These are phyloP conservation scores for Sherardia arvensis DNA, from an alignment of 257 asterid genomes.

Conservation along the genomic window DNA sequence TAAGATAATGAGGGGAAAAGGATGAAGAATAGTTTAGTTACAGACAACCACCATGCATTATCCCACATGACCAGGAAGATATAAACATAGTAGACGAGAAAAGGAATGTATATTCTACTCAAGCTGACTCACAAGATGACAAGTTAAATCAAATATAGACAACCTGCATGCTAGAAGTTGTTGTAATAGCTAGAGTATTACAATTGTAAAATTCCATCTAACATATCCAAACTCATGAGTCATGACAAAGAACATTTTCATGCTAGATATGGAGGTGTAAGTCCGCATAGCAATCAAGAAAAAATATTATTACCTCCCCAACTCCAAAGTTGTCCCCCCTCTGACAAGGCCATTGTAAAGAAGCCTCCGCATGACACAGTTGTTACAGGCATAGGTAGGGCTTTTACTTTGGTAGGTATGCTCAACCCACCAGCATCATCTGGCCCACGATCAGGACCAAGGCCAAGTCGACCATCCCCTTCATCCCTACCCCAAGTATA, in stretches of 20 bases:
- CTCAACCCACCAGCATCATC: conserved; percentile 84
- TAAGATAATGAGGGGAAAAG: neutral
- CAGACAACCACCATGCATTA: neutral
- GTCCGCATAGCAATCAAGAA: neutral
- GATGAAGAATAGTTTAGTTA: neutral
- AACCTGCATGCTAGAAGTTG: neutral
- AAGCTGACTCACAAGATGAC: neutral
- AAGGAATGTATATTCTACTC: neutral
- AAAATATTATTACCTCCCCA: conserved; percentile 89
- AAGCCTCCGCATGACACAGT: conserved; percentile 98
- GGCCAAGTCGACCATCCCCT: conserved; percentile 98
- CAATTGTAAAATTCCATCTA: neutral
- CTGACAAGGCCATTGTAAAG: conserved; percentile 86
- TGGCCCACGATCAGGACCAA: conserved; percentile 94
- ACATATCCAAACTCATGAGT: neutral
- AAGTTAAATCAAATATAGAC: neutral
- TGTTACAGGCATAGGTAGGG: conserved; percentile 58
- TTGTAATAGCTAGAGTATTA: neutral
- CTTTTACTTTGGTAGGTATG: conserved; percentile 70
- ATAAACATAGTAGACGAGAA: neutral
- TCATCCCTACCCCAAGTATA: conserved; percentile 97
- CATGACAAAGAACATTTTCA: neutral
- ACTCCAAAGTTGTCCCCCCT: conserved; percentile 87
- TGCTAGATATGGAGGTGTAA: neutral
- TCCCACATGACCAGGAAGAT: neutral